Evolutionary conservation across 208 protist species (phyloP).

Genomic region (Vickermania ingenoplastis): DNA sequence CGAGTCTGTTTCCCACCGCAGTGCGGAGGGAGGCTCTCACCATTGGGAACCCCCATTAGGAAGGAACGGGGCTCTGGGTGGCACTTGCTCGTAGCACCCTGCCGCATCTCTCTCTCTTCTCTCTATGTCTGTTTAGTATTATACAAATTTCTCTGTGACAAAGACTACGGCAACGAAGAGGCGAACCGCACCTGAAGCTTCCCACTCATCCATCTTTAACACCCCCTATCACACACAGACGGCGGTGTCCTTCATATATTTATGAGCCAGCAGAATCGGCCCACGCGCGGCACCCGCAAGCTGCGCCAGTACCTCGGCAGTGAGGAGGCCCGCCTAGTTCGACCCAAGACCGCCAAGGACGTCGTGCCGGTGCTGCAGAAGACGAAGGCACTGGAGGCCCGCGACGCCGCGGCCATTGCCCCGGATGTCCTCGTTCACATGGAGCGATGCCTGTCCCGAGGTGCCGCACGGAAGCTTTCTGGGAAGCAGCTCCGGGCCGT

Average conservation of each 20-base stretch:
- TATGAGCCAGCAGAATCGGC: too few relatives aligned
- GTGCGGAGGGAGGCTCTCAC: too few relatives aligned
- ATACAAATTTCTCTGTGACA: too few relatives aligned
- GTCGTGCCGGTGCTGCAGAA: conserved; percentile 47
- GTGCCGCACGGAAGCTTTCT: conserved; percentile 10
- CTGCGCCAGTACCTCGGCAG: conserved; percentile 37
- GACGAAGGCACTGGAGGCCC: conserved; percentile 4
- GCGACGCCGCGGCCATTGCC: background rate
- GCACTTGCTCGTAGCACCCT: too few relatives aligned
- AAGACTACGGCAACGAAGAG: too few relatives aligned
- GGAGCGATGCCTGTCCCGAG: conserved; percentile 3
- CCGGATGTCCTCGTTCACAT: conserved; percentile 3
- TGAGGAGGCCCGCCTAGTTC: conserved; percentile 9
- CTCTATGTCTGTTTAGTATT: too few relatives aligned
- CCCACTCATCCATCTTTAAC: conserved; percentile 2
- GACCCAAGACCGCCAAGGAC: conserved; percentile 32
- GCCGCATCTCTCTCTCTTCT: too few relatives aligned
- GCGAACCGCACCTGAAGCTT: too few relatives aligned
- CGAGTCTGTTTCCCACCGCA: too few relatives aligned
- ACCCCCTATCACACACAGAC: background rate
- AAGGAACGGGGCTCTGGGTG: too few relatives aligned
- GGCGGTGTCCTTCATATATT: background rate
- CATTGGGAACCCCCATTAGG: too few relatives aligned
- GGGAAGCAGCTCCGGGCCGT: conserved; percentile 12
- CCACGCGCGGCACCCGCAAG: conserved; percentile 33